Percentiles rank a stretch among this genome's conserved stretches.
These are phyloP conservation scores for Pseudocohnilembus persalinus DNA, from an alignment of 169 alveolate species.

Conservation along the genomic window DNA sequence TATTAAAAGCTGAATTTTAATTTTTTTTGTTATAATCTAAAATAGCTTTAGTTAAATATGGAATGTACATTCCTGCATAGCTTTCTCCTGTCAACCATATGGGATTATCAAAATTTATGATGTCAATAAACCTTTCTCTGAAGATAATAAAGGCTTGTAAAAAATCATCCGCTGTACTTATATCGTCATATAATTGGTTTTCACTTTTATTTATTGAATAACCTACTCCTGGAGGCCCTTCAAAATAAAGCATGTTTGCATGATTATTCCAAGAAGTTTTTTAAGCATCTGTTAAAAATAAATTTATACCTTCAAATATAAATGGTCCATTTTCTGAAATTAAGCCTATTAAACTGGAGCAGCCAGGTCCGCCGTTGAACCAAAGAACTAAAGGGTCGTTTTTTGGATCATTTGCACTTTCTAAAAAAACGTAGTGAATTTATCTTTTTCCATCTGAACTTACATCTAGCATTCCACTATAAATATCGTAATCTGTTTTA, in stretches of 20 bases:
- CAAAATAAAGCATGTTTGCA: slow-evolving; percentile 82
- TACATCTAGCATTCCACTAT: neutral
- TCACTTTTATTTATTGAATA: slow-evolving; percentile 48
- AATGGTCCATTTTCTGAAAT: slow-evolving; percentile 84
- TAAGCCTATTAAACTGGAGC: slow-evolving; percentile 80
- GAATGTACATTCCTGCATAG: slow-evolving; percentile 79
- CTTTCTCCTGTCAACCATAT: slow-evolving; percentile 87
- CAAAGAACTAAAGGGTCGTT: slow-evolving; percentile 83
- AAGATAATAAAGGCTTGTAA: slow-evolving; percentile 60
- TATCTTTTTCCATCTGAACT: neutral
- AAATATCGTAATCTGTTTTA: neutral
- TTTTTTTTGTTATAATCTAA: neutral
- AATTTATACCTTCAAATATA: slow-evolving; percentile 10
- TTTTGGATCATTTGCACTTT: slow-evolving; percentile 55
- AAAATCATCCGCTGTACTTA: slow-evolving; percentile 50
- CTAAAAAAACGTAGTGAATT: slow-evolving; percentile 39
- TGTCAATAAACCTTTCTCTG: slow-evolving; percentile 56
- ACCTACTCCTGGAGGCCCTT: slow-evolving; percentile 90
- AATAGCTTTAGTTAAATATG: slow-evolving; percentile 10
- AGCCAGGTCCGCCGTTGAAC: slow-evolving; percentile 93
- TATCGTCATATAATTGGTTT: slow-evolving; percentile 36
- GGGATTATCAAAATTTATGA: slow-evolving; percentile 19
- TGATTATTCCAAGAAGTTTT: slow-evolving; percentile 81
- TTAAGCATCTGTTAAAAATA: slow-evolving; percentile 10
- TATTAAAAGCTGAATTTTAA: neutral